These are phyloP conservation scores for Globisporangium recalcitrans DNA, from an alignment of 352 stramenopile species.

Conservation along the genomic window DNA sequence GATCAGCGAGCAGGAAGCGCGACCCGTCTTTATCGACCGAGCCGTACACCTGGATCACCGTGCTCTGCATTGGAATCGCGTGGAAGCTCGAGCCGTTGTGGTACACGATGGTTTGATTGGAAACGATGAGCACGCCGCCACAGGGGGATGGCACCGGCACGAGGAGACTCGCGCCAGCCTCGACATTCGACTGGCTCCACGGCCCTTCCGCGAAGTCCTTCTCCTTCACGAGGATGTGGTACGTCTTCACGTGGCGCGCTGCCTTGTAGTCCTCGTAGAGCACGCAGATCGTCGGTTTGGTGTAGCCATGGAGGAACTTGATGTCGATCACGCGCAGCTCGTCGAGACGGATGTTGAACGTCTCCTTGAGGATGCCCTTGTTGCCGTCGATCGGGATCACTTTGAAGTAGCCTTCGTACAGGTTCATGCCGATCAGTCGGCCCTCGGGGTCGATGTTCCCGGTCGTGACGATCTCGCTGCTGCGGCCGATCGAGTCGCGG, in stretches of 20 bases:
- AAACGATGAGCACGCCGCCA: slow-evolving; percentile 88
- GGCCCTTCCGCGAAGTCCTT: slow-evolving; percentile 88
- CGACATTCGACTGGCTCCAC: slow-evolving; percentile 88
- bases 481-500: slow-evolving; percentile 80
- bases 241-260: slow-evolving; percentile 89
- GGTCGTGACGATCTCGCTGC: slow-evolving; percentile 85
- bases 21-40: slow-evolving; percentile 85
- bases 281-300: slow-evolving; percentile 88
- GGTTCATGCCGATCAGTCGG: slow-evolving; percentile 86
- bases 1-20: slow-evolving; percentile 86
- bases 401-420: slow-evolving; percentile 91
- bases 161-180: slow-evolving; percentile 80
- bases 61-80: slow-evolving; percentile 89
- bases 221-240: slow-evolving; percentile 86
- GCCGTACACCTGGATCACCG: slow-evolving; percentile 87
- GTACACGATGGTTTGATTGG: slow-evolving; percentile 90
- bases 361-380: slow-evolving; percentile 75
- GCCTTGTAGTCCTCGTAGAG: slow-evolving; percentile 90
- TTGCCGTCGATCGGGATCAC: slow-evolving; percentile 83
- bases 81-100: slow-evolving; percentile 86
- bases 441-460: slow-evolving; percentile 86
- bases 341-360: slow-evolving; percentile 92
- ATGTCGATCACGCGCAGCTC: slow-evolving; percentile 92
- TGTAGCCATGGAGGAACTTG: slow-evolving; percentile 88
- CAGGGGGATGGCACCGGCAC: slow-evolving; percentile 83